Evolutionary conservation across 2,329 filamentous ascomycete species (phyloP).

Genomic region (Aureobasidium sp.): DNA sequence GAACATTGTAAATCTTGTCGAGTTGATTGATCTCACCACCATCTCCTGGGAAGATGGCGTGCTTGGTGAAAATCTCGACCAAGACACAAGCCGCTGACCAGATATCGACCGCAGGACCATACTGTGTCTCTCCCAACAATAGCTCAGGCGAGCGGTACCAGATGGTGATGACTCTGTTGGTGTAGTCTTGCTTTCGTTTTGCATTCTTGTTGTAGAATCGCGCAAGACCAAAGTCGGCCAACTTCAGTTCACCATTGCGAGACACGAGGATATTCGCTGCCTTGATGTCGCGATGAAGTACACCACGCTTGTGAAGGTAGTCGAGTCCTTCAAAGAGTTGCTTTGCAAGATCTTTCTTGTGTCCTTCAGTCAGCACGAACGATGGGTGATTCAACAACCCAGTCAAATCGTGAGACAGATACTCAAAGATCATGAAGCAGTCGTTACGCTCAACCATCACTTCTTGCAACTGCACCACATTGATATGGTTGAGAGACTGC

Average conservation of each 20-base stretch:
- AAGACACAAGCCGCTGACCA: slow-evolving; percentile 98
- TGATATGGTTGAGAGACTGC: slow-evolving; percentile 74
- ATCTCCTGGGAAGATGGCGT: slow-evolving; percentile 91
- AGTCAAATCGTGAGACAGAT: slow-evolving; percentile 90
- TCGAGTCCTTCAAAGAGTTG: slow-evolving; percentile 91
- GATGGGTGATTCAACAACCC: slow-evolving; percentile 90
- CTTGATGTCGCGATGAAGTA: slow-evolving; percentile 95
- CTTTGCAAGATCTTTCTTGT: slow-evolving; percentile 87
- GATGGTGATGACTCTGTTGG: slow-evolving; percentile 96
- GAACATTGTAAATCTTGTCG: slow-evolving; percentile 88
- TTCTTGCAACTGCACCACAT: slow-evolving; percentile 76
- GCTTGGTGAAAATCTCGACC: slow-evolving; percentile 89
- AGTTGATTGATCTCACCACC: slow-evolving; percentile 93
- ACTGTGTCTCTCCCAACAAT: slow-evolving; percentile 82
- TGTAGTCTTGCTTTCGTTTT: slow-evolving; percentile 84
- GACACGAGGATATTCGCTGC: slow-evolving; percentile 95
- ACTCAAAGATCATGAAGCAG: slow-evolving; percentile 99
- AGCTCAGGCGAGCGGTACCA: slow-evolving; percentile 93
- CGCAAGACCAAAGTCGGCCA: slow-evolving; percentile 92
- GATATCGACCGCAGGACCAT: slow-evolving; percentile 82
- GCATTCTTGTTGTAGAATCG: slow-evolving; percentile 79
- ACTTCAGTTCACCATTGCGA: slow-evolving; percentile 77
- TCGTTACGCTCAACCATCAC: slow-evolving; percentile 98
- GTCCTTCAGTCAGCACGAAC: slow-evolving; percentile 72
- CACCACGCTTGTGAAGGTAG: slow-evolving; percentile 87